Conservation (phyloP, 2,329 filamentous ascomycete genomes). For the Nothophoma quercina region DNA sequence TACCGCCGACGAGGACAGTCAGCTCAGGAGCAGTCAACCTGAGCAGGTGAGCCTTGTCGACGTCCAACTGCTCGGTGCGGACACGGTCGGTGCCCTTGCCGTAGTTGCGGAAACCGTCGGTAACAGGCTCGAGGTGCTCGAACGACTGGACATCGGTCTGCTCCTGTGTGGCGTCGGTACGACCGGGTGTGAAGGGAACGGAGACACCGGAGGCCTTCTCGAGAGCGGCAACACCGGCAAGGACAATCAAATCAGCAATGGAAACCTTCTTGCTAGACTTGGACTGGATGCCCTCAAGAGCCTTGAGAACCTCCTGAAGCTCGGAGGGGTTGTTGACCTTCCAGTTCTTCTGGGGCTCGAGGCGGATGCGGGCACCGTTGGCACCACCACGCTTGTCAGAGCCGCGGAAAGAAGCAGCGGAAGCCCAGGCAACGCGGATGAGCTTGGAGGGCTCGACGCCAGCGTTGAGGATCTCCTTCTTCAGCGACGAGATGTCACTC, state of each 20-base stretch:
- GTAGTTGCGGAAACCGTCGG: slow-evolving; percentile 85
- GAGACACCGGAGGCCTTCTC: slow-evolving; percentile 73
- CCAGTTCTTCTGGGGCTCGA: slow-evolving; percentile 76
- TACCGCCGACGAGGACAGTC: slow-evolving; percentile 74
- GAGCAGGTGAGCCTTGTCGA: slow-evolving; percentile 76
- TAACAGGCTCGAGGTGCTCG: slow-evolving; percentile 69
- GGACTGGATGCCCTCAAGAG: slow-evolving; percentile 70
- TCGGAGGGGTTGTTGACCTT: slow-evolving; percentile 75
- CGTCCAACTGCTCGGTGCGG: slow-evolving; percentile 71
- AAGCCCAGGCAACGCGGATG: slow-evolving; percentile 58
- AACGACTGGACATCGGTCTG: slow-evolving; percentile 74
- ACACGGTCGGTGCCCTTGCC: slow-evolving; percentile 68
- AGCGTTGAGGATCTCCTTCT: slow-evolving; percentile 71
- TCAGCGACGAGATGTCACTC: slow-evolving; percentile 70
- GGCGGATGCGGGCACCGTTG: slow-evolving; percentile 79
- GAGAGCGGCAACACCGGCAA: slow-evolving; percentile 73
- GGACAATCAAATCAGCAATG: slow-evolving; percentile 79
- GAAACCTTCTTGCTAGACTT: slow-evolving; percentile 75
- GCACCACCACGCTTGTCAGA: slow-evolving; percentile 84
- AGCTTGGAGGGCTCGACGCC: slow-evolving; percentile 68
- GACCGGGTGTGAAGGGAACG: slow-evolving; percentile 77
- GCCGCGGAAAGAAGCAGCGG: slow-evolving; percentile 54
- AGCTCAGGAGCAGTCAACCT: slow-evolving; percentile 75
- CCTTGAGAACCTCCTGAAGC: slow-evolving; percentile 66
- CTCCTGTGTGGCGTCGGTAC: slow-evolving; percentile 74